Evolutionary conservation across 1,139 yeast species (phyloP).

Genomic region (Arxiozyma slooffiae): DNA sequence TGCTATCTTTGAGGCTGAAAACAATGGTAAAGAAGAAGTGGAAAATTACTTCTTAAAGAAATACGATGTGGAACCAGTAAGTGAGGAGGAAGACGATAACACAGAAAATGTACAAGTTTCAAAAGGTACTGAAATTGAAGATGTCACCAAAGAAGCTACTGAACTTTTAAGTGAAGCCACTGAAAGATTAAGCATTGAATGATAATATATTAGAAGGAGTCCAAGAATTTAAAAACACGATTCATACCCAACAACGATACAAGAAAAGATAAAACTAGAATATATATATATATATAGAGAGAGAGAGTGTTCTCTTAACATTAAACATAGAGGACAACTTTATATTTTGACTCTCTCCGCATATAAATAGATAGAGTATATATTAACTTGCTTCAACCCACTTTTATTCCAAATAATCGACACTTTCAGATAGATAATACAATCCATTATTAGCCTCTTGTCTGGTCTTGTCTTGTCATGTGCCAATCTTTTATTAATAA

Average conservation of each 20-base stretch:
- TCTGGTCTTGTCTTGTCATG: no score
- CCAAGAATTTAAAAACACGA: no score
- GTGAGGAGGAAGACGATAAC: conserved; percentile 36
- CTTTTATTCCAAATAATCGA: no score
- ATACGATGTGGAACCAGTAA: conserved; percentile 60
- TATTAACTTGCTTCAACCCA: no score
- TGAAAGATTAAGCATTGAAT: conserved; percentile 13
- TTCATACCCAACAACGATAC: not conserved
- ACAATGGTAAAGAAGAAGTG: conserved; percentile 51
- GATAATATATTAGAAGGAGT: not conserved
- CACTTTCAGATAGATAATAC: no score
- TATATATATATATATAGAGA: no score
- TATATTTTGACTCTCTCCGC: no score
- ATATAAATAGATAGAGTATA: no score
- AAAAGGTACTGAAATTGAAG: conserved; percentile 36
- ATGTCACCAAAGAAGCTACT: conserved; percentile 34
- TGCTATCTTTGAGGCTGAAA: conserved; percentile 81
- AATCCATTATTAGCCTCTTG: no score
- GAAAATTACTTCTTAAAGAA: conserved; percentile 65
- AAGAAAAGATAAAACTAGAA: not conserved
- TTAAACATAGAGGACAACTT: no score
- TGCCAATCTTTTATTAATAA: no score
- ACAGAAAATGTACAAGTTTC: conserved; percentile 27
- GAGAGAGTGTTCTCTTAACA: not conserved
- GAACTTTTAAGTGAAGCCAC: conserved; percentile 24